Conservation (phyloP, 352 stramenopile genomes). For the Poterioochromonas sp. region DNA sequence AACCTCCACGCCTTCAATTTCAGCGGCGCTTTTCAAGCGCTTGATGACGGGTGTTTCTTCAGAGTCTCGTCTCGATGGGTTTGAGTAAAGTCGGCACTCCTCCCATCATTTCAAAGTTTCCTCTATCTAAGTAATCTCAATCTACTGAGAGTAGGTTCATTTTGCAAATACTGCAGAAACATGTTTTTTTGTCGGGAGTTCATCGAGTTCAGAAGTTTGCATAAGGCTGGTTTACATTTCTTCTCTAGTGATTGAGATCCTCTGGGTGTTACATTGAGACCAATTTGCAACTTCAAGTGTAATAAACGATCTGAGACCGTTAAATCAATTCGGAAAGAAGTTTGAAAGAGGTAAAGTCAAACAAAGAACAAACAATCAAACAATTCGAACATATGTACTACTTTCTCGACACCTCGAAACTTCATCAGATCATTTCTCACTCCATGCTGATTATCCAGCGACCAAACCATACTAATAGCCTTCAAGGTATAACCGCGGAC, state of each 20-base stretch:
- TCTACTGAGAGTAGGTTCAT: background rate
- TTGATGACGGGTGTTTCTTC: background rate
- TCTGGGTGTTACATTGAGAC: too few relatives aligned
- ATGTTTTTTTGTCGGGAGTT: background rate
- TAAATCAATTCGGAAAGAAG: too few relatives aligned
- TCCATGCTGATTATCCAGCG: too few relatives aligned
- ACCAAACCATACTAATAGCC: too few relatives aligned
- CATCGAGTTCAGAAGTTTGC: background rate
- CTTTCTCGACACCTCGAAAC: too few relatives aligned
- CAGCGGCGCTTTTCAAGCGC: background rate
- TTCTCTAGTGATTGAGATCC: constrained; percentile 11
- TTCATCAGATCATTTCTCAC: too few relatives aligned
- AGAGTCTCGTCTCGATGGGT: background rate
- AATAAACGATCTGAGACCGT: too few relatives aligned
- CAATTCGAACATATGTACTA: too few relatives aligned
- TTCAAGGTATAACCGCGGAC: too few relatives aligned
- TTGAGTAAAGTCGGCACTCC: background rate
- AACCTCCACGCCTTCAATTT: background rate
- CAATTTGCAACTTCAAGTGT: too few relatives aligned
- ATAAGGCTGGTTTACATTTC: constrained; percentile 8
- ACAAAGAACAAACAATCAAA: too few relatives aligned
- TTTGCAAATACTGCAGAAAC: background rate
- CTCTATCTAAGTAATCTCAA: background rate
- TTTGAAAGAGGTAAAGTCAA: too few relatives aligned
- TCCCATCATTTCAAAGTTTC: background rate